Percentiles rank a stretch among this genome's conserved stretches.
Conservation (phyloP, 208 protist genomes). For the Leishmania guyanensis region DNA sequence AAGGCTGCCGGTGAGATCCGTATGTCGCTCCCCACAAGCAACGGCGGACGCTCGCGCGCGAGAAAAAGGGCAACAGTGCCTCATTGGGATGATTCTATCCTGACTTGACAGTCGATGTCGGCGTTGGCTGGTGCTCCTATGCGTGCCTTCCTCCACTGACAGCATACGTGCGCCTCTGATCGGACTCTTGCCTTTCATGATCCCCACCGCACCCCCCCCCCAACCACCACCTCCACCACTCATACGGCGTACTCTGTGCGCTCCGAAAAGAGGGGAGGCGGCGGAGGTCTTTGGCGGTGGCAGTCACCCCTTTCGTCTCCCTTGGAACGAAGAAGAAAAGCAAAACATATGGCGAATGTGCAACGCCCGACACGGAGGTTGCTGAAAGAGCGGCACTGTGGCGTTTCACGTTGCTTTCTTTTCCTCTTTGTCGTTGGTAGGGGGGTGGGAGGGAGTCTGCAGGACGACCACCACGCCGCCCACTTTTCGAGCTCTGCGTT, state of each 20-base stretch:
- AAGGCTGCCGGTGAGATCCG: neutral
- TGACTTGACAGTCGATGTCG: neutral
- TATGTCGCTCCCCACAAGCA: neutral
- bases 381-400: neutral
- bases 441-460: neutral
- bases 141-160: neutral
- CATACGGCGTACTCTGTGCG: too few species aligned
- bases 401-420: neutral
- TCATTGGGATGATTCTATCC: neutral
- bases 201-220: too few species aligned
- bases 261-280: neutral
- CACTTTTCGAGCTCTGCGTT: neutral
- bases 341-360: too few species aligned
- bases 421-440: neutral
- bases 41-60: neutral
- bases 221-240: too few species aligned
- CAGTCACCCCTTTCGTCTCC: neutral
- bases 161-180: neutral
- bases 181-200: too few species aligned
- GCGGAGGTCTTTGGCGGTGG: neutral
- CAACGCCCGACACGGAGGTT: neutral
- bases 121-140: too few species aligned
- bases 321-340: neutral
- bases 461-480: neutral
- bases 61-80: neutral